Evolutionary conservation across 1,284 basidiomycete genomes (phyloP).

Genomic region (Neolentinus lepideus): DNA sequence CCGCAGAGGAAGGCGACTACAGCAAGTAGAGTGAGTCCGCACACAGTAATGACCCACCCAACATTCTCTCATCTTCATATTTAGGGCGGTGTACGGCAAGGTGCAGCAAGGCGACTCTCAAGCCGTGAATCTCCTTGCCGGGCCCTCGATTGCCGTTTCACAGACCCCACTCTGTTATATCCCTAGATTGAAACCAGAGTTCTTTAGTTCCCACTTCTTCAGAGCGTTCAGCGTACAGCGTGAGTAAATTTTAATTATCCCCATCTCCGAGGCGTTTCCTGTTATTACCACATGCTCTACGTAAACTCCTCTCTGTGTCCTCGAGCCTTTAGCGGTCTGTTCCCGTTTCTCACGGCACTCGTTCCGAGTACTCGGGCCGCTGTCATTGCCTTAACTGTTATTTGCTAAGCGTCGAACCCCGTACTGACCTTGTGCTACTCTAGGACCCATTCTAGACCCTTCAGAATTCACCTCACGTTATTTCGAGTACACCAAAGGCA

Average conservation of each 20-base stretch:
- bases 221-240: slow-evolving; percentile 75
- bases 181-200: slow-evolving; percentile 66
- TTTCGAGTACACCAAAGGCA: slow-evolving; percentile 51
- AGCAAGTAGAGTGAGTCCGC: slow-evolving; percentile 58
- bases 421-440: neutral
- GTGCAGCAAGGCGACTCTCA: slow-evolving; percentile 28
- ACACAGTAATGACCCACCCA: slow-evolving; percentile 5
- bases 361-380: slow-evolving; percentile 26
- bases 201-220: slow-evolving; percentile 82
- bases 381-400: slow-evolving; percentile 13
- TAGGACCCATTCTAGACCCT: slow-evolving; percentile 69
- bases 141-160: slow-evolving; percentile 8
- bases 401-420: too few species aligned
- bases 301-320: slow-evolving; percentile 5
- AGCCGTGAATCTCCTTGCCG: neutral
- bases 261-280: neutral
- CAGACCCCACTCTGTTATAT: slow-evolving; percentile 38
- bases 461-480: slow-evolving; percentile 70
- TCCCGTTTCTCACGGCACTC: slow-evolving; percentile 11
- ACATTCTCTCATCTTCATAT: slow-evolving; percentile 1
- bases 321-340: neutral
- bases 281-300: neutral
- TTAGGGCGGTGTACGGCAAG: slow-evolving; percentile 35
- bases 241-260: slow-evolving; percentile 28
- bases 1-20: slow-evolving; percentile 74